Percentiles rank a stretch among this genome's conserved stretches.
phyloP scores from a whole-genome alignment of 2,329 filamentous ascomycete genomes.

The Diaporthe nobilis region DNA sequence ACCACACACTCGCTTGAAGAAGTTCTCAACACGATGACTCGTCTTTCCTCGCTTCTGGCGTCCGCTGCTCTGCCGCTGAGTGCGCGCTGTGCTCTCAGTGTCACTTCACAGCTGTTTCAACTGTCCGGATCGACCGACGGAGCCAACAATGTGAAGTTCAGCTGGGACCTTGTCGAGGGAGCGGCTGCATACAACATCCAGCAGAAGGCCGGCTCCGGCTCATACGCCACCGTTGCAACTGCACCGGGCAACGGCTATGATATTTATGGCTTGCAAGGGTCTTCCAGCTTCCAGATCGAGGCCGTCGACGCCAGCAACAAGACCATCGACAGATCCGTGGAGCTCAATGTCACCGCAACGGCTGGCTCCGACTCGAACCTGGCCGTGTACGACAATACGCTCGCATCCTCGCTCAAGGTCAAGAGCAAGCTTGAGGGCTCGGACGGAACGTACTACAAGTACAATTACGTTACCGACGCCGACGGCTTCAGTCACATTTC shows the following conservation, averaged over 20 bases:
- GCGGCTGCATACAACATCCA: constrained; percentile 6
- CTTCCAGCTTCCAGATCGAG: constrained; percentile 10
- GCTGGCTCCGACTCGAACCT: not conserved
- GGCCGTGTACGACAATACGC: not conserved
- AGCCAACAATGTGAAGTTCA: constrained; percentile 7
- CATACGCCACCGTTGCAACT: constrained; percentile 1
- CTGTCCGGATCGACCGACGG: not conserved
- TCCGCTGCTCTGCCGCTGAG: not conserved
- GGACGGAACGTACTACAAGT: constrained; percentile 9
- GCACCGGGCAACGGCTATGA: constrained; percentile 14
- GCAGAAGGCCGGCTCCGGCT: not conserved
- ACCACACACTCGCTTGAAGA: not conserved
- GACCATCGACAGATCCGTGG: not conserved
- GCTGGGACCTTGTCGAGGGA: constrained; percentile 9
- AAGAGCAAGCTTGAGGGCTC: constrained; percentile 6
- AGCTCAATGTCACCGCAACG: not conserved
- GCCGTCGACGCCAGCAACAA: constrained; percentile 10
- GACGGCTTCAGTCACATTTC: constrained; percentile 15
- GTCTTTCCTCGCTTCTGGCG: not conserved
- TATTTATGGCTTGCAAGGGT: constrained; percentile 1
- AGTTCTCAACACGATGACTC: not conserved
- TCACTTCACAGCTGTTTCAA: constrained; percentile 3
- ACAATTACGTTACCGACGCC: not conserved
- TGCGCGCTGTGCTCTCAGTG: not conserved
- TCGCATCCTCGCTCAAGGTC: constrained; percentile 16